These are phyloP conservation scores for Scutellospora calospora DNA, from an alignment of 371 early-diverging fungal species.

Conservation along the genomic window DNA sequence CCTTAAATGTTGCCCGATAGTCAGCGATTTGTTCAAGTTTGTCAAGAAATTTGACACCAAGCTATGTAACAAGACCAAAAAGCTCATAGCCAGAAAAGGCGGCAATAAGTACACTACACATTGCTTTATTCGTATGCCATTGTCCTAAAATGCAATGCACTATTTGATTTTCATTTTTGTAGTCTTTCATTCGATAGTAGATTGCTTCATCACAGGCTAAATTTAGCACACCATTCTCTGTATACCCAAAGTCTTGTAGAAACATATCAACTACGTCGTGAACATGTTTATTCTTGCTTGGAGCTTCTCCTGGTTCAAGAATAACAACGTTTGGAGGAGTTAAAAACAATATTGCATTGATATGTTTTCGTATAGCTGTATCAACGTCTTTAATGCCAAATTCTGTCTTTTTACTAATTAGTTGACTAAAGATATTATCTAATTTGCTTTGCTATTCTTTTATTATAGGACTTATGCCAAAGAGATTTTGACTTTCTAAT, in stretches of 20 bases:
- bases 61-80: background rate
- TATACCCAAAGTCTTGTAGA: background rate
- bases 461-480: no score
- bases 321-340: no score
- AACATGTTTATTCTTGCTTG: background rate
- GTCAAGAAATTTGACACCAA: background rate
- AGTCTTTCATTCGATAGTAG: background rate
- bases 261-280: background rate
- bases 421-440: no score
- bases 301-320: no score
- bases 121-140: conserved; percentile 9
- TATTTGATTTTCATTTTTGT: background rate
- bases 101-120: conserved; percentile 20
- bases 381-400: no score
- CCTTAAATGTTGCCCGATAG: background rate
- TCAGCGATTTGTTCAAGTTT: background rate
- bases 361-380: no score
- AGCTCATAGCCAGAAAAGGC: conserved; percentile 1
- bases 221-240: background rate
- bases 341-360: no score
- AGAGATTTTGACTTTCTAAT: no score
- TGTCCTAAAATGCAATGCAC: background rate
- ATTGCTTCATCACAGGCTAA: conserved; percentile 30
- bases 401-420: background rate
- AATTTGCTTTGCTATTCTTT: no score